Conservation (phyloP, 768 basidiomycete genomes). For the Hydnum rufescens region DNA sequence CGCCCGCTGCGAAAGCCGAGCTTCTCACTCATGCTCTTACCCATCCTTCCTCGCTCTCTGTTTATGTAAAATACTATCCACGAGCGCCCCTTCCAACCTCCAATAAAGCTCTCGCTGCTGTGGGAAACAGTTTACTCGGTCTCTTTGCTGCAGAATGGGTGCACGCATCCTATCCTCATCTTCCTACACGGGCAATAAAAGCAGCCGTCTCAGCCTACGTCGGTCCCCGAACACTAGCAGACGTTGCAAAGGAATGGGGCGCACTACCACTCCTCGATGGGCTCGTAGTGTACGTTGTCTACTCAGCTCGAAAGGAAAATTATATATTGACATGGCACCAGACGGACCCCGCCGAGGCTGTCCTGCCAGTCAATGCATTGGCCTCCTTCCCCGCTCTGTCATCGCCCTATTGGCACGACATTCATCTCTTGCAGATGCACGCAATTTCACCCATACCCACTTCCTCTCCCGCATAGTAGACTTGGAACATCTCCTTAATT, state of each 20-base stretch:
- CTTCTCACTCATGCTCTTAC: slow-evolving; percentile 42
- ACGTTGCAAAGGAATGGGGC: slow-evolving; percentile 73
- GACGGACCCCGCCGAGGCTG: slow-evolving; percentile 20
- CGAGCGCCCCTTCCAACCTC: slow-evolving; percentile 32
- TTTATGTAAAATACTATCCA: slow-evolving; percentile 38
- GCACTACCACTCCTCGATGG: slow-evolving; percentile 66
- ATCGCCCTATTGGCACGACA: slow-evolving; percentile 79
- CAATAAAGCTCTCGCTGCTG: slow-evolving; percentile 52
- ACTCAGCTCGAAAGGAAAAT: too few relatives aligned
- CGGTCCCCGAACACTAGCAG: slow-evolving; percentile 64
- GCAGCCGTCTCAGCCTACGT: slow-evolving; percentile 85
- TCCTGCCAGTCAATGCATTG: slow-evolving; percentile 71
- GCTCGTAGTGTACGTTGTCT: slow-evolving; percentile 53
- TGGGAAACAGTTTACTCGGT: slow-evolving; percentile 81
- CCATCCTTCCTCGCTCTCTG: slow-evolving; percentile 43
- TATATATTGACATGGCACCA: neutral
- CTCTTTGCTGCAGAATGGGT: slow-evolving; percentile 77
- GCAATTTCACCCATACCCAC: slow-evolving; percentile 71
- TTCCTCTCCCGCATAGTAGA: slow-evolving; percentile 79
- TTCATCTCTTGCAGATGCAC: slow-evolving; percentile 66
- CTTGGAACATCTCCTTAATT: slow-evolving; percentile 58
- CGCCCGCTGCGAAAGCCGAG: slow-evolving; percentile 1
- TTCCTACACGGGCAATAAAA: slow-evolving; percentile 81
- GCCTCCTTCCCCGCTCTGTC: slow-evolving; percentile 69
- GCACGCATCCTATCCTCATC: slow-evolving; percentile 61